Base-by-base conservation (phyloP, 2,329 filamentous ascomycete species). In the Arthrobotrys entomopaga region DNA sequence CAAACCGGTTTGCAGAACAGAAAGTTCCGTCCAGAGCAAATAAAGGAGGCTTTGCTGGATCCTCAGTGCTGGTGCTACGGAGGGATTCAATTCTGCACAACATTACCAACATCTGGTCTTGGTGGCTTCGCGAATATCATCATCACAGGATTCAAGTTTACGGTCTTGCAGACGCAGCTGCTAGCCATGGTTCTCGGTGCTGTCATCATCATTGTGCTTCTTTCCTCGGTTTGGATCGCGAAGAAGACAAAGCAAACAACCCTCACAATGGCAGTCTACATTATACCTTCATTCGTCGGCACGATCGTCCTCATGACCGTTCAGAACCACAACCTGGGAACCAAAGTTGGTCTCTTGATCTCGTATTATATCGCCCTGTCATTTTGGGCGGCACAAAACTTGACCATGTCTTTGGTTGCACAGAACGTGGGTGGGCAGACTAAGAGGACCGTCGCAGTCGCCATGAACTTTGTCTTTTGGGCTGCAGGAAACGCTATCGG, bases 361-460 rank as follows among this genome's bases (percentile, higher is more conserved):
- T 86, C 85, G 78, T 93, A 92, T 83, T 93, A 92, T 82, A 89
- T 92, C 75, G 89, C 88, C 0, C 84, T 92, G 16, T 91, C 88
- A 3, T 93, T 93, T 85, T 92, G 90, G 90, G 88, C 90, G 0
- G 89, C 0, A 87, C 90, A 78, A 90, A 88, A 1, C 82, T 91
- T 11, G 83, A 86, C 6, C 84, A 73, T 92, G 77, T 89, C 88
- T 13, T 85, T 92, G 83, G 84, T 91, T 66, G 87, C 87, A 0
- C 85, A 89, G 15, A 92, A 92, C 78, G 83, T 91, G 8, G 90
- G 87, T 24, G 90, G 90, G 0, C 88, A 90, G 77, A 92, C 90
- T 1, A 92, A 92, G 82, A 91, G 91, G 80, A 85, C 86, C 0
- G 85, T 89, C 8, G 87, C 87, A 5, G 86, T 91, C 2, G 88